Evolutionary conservation across 2,329 filamentous ascomycete species (phyloP), one percentile per base, ranked within the genome.

Genomic region (Nothopassalora personata): DNA sequence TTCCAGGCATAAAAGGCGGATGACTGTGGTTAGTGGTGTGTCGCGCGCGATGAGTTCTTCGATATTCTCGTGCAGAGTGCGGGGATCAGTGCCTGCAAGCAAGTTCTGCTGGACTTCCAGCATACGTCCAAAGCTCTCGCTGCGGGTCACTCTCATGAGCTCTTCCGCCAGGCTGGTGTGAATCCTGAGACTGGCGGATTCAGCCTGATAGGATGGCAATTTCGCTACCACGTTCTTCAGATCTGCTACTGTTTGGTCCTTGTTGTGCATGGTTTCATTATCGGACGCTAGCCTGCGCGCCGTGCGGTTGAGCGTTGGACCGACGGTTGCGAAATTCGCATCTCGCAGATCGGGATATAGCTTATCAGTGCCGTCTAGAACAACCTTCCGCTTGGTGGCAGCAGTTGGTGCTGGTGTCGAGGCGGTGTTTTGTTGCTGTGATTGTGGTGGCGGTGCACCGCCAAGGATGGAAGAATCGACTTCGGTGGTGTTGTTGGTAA

Each of bases 41-140:
- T 92, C 88, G 61, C 92, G 88, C 11, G 91, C 87, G 66, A 99
- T 95, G n/a, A 99, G 81, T 73, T 99, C 94, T 73, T 95, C 92
- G 54, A 99, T 92, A 3, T 85, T 85, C 54, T 96, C 91, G 68
- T 96, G 90, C 70, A 97, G 91, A 27, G 89, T 89, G 11, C 86
- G 89, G 6, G 93, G 89, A 72, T 97, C 94, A 9, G 90, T 86
- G 33, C 93, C 93, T 0, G 92, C 92, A 27, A 91, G 92, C 48
- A 97, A 83, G 70, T 96, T 97, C 72, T 99, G 94, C 72, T 99
- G 94, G 4, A 97, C 89, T 76, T 97, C 94, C 1, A 99, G 80
- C 43, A 91, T 80, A 61, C 90, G 88, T 64, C 88, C 90, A 78
- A 99, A 99, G 58, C 89, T 84, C 68, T 97, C 93, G 18, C 90